These are phyloP conservation scores for Amborella trichopoda DNA, from an alignment of 164 flowering plant genomes.

Conservation along the genomic window DNA sequence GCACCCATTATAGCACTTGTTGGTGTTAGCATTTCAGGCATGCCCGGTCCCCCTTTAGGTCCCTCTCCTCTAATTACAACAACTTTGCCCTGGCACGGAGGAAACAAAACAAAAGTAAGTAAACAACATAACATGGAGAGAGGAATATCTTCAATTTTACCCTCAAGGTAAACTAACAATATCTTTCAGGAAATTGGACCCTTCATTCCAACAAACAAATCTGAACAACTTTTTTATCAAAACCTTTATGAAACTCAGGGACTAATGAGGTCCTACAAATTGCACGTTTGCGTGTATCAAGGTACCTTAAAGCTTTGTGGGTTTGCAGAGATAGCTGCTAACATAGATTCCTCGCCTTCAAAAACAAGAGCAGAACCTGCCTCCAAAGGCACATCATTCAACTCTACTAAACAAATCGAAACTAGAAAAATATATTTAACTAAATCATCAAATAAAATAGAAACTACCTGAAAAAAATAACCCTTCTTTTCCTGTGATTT, in stretches of 20 bases:
- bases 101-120: neutral
- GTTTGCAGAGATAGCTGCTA: slow-evolving; percentile 69
- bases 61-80: slow-evolving; percentile 96
- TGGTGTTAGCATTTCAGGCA: slow-evolving; percentile 99
- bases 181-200: no score
- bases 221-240: no score
- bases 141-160: no score
- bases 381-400: slow-evolving; percentile 5
- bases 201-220: no score
- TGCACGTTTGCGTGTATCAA: no score
- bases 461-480: slow-evolving; percentile 70
- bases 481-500: slow-evolving; percentile 98
- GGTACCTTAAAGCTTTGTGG: slow-evolving; percentile 78
- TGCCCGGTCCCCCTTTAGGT: slow-evolving; percentile 99
- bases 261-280: no score
- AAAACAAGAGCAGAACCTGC: slow-evolving; percentile 94
- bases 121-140: no score
- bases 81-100: slow-evolving; percentile 64
- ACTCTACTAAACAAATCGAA: no score
- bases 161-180: no score
- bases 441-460: no score
- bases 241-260: no score
- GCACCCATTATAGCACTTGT: slow-evolving; percentile 99
- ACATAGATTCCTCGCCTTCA: slow-evolving; percentile 96
- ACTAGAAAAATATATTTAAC: no score